Percentiles rank a stretch among this genome's conserved stretches.
Evolutionary conservation across 176 grass and related monocot species (phyloP).

Genomic region (Tuctoria greenei): DNA sequence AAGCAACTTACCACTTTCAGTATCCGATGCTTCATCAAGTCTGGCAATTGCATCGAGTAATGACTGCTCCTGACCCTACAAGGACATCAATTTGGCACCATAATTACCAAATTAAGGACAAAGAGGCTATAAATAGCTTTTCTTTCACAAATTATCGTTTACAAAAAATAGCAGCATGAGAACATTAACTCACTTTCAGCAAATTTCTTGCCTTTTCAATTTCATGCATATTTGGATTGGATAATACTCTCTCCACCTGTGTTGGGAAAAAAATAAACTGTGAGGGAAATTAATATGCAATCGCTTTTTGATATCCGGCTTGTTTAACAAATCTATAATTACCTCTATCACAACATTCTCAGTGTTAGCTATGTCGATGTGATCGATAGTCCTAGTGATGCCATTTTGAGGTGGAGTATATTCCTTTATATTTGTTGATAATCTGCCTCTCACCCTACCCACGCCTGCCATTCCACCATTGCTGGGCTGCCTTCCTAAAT

Average conservation of each 20-base stretch:
- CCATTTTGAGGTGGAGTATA: slow-evolving; percentile 58
- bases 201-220: slow-evolving; percentile 87
- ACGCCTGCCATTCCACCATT: slow-evolving; percentile 46
- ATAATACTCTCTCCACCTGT: slow-evolving; percentile 90
- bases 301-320: slow-evolving; percentile 16
- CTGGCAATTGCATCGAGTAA: slow-evolving; percentile 87
- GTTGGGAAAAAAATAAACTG: slow-evolving; percentile 9
- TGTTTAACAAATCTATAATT: slow-evolving; percentile 12
- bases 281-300: slow-evolving; percentile 30
- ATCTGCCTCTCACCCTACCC: slow-evolving; percentile 47
- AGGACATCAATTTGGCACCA: background rate
- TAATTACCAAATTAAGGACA: slow-evolving; percentile 1
- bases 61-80: slow-evolving; percentile 92
- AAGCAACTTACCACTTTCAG: slow-evolving; percentile 79
- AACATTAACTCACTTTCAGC: slow-evolving; percentile 61
- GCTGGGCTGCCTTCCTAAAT: slow-evolving; percentile 43
- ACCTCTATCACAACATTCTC: slow-evolving; percentile 70
- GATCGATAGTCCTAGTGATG: slow-evolving; percentile 43
- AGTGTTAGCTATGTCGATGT: slow-evolving; percentile 75
- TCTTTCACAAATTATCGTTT: background rate
- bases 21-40: slow-evolving; percentile 84
- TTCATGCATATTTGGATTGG: slow-evolving; percentile 69
- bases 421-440: slow-evolving; percentile 46
- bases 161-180: background rate
- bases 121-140: slow-evolving; percentile 20